Conservation (phyloP, 2,329 filamentous ascomycete species). For the Xylaria sp. region DNA sequence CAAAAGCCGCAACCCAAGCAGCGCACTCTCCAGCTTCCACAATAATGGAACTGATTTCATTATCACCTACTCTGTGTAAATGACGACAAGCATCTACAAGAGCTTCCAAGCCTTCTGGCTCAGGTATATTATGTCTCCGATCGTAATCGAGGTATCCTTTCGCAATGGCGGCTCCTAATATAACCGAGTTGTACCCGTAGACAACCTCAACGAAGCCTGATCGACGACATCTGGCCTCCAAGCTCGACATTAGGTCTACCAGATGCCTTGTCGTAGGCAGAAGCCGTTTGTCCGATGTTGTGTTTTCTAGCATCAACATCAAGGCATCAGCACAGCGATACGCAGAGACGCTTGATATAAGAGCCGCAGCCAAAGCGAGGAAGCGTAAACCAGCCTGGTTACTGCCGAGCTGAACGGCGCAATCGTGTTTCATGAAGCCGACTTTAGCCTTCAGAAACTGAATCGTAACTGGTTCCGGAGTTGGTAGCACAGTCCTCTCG, state of each 20-base stretch:
- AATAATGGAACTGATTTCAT: neutral
- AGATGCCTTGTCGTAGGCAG: slow-evolving; percentile 21
- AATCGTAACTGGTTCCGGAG: slow-evolving; percentile 16
- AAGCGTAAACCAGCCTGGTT: slow-evolving; percentile 29
- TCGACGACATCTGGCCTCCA: slow-evolving; percentile 6
- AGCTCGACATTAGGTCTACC: slow-evolving; percentile 14
- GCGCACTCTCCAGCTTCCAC: neutral
- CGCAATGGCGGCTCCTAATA: neutral
- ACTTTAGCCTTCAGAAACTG: slow-evolving; percentile 23
- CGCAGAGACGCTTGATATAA: neutral
- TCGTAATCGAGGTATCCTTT: neutral
- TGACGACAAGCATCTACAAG: slow-evolving; percentile 26
- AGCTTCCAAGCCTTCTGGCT: neutral
- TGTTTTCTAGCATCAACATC: slow-evolving; percentile 15
- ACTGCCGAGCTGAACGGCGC: slow-evolving; percentile 25
- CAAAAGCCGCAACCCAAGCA: slow-evolving; percentile 21
- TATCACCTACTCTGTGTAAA: slow-evolving; percentile 8
- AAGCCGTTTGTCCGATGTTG: slow-evolving; percentile 18
- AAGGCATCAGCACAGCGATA: neutral
- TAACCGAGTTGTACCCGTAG: slow-evolving; percentile 4
- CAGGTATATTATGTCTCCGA: neutral
- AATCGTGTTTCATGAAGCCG: slow-evolving; percentile 23
- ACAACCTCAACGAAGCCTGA: slow-evolving; percentile 16
- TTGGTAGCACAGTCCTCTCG: slow-evolving; percentile 22
- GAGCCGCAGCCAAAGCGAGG: slow-evolving; percentile 12